phyloP scores from a whole-genome alignment of 2,329 filamentous ascomycete genomes.

The Zelopaecilomyces penicillatus region DNA sequence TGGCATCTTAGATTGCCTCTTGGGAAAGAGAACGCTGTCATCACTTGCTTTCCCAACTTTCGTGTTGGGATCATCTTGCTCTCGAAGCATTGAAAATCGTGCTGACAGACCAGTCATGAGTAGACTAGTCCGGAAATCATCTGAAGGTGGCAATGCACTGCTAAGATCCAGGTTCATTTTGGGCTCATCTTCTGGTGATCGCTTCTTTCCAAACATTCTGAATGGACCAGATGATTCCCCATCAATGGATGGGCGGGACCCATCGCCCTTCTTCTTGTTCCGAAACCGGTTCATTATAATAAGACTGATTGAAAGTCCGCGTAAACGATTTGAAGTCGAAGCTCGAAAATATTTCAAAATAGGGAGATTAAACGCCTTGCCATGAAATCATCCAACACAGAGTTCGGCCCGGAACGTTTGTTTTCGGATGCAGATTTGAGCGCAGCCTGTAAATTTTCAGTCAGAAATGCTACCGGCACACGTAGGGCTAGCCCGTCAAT shows the following conservation, averaged over 20 bases:
- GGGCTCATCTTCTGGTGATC: constrained; percentile 44
- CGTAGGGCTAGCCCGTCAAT: too few relatives aligned
- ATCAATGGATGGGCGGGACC: constrained; percentile 44
- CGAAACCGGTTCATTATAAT: constrained; percentile 63
- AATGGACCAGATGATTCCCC: constrained; percentile 45
- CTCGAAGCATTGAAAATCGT: constrained; percentile 91
- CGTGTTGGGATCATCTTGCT: constrained; percentile 85
- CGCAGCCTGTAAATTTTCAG: too few relatives aligned
- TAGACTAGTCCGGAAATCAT: constrained; percentile 92
- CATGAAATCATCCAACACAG: too few relatives aligned
- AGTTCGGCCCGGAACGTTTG: too few relatives aligned
- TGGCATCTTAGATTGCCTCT: constrained; percentile 67
- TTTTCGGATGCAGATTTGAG: too few relatives aligned
- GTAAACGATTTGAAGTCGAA: too few relatives aligned
- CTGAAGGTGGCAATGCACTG: constrained; percentile 65
- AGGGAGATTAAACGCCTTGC: too few relatives aligned
- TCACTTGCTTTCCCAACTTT: constrained; percentile 91
- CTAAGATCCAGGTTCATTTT: constrained; percentile 65
- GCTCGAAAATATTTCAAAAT: too few relatives aligned
- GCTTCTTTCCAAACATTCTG: constrained; percentile 49
- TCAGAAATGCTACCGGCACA: too few relatives aligned
- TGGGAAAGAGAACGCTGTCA: constrained; percentile 81
- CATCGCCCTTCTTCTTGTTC: constrained; percentile 58
- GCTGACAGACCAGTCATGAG: constrained; percentile 93
- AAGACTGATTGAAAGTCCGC: neutral